These are phyloP conservation scores for Fraxinus ornus DNA, from an alignment of 305 asterid species.

Conservation along the genomic window DNA sequence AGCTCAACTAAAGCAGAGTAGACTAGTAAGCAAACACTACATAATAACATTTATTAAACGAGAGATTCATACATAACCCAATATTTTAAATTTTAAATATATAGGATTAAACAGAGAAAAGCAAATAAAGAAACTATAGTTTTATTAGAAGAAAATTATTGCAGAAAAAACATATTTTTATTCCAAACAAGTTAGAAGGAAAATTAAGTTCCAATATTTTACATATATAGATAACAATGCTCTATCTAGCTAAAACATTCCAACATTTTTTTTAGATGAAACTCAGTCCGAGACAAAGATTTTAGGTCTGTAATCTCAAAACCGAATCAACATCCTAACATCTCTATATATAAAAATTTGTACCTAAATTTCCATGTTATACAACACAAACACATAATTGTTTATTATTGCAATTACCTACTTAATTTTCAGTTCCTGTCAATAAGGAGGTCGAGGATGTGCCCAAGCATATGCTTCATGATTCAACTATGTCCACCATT, in stretches of 20 bases:
- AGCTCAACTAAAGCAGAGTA: no score
- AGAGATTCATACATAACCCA: not conserved
- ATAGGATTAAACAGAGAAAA: not conserved
- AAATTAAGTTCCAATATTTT: not conserved
- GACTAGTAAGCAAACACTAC: not conserved
- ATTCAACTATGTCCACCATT: conserved; percentile 12
- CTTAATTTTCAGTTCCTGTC: not conserved
- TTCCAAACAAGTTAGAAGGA: not conserved
- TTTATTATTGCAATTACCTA: not conserved
- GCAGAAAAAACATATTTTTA: not conserved
- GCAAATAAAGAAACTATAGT: no score
- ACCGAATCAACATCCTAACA: not conserved
- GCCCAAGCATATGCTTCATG: conserved; percentile 21
- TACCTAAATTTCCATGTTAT: not conserved
- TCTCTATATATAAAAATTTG: not conserved
- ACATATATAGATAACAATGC: not conserved
- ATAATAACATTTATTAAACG: not conserved
- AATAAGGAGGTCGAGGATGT: conserved; percentile 9
- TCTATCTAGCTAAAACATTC: not conserved
- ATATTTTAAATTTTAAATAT: no score
- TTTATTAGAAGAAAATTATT: no score
- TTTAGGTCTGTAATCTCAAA: not conserved
- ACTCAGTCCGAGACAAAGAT: not conserved
- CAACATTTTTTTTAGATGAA: not conserved
- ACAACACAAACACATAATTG: not conserved